Evolutionary conservation across 805 yeast species (phyloP).

Genomic region (Candida ortonii): DNA sequence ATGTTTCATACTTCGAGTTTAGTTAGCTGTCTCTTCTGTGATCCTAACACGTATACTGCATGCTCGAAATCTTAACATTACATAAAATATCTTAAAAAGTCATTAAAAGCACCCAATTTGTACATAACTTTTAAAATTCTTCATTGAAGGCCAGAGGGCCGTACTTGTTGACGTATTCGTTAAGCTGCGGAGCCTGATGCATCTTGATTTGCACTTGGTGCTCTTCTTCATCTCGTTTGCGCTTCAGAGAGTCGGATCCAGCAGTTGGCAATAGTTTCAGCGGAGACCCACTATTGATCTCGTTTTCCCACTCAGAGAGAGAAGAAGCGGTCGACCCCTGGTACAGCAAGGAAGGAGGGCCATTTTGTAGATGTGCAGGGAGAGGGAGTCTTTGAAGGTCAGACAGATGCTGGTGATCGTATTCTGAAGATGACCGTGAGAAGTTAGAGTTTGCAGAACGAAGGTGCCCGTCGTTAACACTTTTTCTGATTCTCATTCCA

Average conservation of each 20-base stretch:
- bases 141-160: slow-evolving; percentile 48
- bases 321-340: slow-evolving; percentile 45
- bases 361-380: slow-evolving; percentile 34
- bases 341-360: slow-evolving; percentile 45
- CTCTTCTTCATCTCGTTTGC: slow-evolving; percentile 14
- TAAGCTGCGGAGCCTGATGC: slow-evolving; percentile 8
- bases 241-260: slow-evolving; percentile 4
- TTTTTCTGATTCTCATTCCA: slow-evolving; percentile 71
- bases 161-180: slow-evolving; percentile 35
- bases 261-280: not conserved
- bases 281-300: slow-evolving; percentile 15
- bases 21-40: too few relatives aligned
- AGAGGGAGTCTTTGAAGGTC: slow-evolving; percentile 37
- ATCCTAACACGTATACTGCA: too few relatives aligned
- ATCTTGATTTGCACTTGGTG: not conserved
- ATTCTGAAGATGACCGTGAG: slow-evolving; percentile 10
- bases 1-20: too few relatives aligned
- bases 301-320: slow-evolving; percentile 43
- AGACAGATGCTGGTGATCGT: slow-evolving; percentile 19
- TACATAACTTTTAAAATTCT: slow-evolving; percentile 44
- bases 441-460: slow-evolving; percentile 1
- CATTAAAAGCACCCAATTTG: too few relatives aligned
- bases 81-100: too few relatives aligned
- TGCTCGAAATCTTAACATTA: too few relatives aligned
- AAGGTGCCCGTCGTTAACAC: slow-evolving; percentile 59